These are phyloP conservation scores for Ormosia semicastrata DNA, from an alignment of 306 rosid genomes.

Conservation along the genomic window DNA sequence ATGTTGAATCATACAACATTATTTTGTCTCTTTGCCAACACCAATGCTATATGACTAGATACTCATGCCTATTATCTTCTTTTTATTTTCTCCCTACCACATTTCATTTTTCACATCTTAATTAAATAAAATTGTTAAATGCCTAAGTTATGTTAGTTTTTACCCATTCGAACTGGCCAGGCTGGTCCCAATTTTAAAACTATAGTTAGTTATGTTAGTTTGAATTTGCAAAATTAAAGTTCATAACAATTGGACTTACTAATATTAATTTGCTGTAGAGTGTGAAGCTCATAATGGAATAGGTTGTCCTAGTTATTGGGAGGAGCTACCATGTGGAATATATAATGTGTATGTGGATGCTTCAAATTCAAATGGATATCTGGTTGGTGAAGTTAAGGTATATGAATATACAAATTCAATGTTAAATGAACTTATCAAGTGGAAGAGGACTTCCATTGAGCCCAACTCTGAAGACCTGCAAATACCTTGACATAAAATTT, in stretches of 20 bases:
- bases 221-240: too few species aligned
- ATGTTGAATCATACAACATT: too few species aligned
- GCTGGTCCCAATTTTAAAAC: not conserved
- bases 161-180: not conserved
- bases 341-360: conserved; percentile 54
- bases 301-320: conserved; percentile 63
- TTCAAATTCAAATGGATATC: conserved; percentile 31
- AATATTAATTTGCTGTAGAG: conserved; percentile 44
- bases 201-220: not conserved
- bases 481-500: conserved; percentile 23
- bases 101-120: conserved; percentile 15
- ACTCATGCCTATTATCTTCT: not conserved
- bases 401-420: conserved; percentile 67
- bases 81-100: not conserved
- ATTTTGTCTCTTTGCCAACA: too few species aligned
- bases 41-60: conserved; percentile 23
- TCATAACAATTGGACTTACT: too few species aligned
- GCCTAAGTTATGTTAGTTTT: too few species aligned
- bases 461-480: conserved; percentile 54
- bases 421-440: conserved; percentile 61
- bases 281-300: conserved; percentile 48
- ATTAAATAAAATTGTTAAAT: not conserved
- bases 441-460: conserved; percentile 75
- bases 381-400: too few species aligned
- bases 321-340: conserved; percentile 87